Conservation (phyloP, 2,329 filamentous ascomycete species). For the Trichophyton verrucosum region DNA sequence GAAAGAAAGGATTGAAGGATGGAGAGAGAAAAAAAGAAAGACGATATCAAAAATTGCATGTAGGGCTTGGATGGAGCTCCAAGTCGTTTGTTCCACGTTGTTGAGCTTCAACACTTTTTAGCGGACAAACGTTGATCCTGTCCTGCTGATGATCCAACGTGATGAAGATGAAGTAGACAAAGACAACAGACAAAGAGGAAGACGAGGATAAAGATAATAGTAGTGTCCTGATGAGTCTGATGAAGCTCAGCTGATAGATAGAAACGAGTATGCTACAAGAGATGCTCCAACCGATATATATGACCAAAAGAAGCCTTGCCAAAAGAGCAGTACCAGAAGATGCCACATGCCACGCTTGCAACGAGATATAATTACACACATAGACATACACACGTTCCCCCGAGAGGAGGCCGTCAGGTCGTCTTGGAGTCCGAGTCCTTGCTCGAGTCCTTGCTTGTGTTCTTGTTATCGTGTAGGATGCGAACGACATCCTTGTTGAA, state of each 20-base stretch:
- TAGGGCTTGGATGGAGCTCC: no score
- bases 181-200: neutral
- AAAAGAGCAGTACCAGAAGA: neutral
- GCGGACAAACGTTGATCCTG: neutral
- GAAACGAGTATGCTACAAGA: neutral
- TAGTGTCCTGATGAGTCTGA: no score
- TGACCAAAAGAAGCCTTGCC: neutral
- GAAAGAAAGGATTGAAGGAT: neutral
- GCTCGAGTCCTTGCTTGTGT: neutral
- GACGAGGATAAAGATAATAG: no score
- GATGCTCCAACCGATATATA: neutral
- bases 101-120: neutral
- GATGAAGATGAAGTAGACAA: neutral
- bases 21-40: neutral
- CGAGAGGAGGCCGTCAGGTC: neutral
- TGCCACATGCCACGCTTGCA: neutral
- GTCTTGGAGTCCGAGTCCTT: neutral
- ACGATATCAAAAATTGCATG: no score
- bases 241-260: no score
- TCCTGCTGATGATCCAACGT: neutral
- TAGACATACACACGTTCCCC: neutral
- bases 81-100: neutral
- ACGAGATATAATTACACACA: neutral
- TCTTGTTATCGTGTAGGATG: constrained; percentile 44
- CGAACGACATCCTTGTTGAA: constrained; percentile 85